phyloP scores from a whole-genome alignment of 768 basidiomycete species.

The Glaciozyma martinii region DNA sequence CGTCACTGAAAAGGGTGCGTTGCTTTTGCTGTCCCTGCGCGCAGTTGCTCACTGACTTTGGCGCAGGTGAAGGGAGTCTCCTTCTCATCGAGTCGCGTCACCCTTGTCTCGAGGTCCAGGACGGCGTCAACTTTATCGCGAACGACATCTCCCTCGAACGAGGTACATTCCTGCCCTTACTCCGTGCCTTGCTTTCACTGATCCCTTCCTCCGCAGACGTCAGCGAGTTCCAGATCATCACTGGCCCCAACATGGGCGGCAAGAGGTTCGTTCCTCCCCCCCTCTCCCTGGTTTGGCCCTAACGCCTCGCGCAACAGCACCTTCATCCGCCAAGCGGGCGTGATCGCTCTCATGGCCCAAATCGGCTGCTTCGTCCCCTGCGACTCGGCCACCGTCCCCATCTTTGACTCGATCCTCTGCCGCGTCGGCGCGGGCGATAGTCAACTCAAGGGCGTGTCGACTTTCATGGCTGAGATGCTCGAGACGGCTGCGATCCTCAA shows the following conservation, averaged over 20 bases:
- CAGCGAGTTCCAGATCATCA: conserved; percentile 93
- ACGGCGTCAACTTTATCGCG: conserved; percentile 87
- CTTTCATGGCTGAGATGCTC: conserved; percentile 99
- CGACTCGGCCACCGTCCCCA: conserved; percentile 68
- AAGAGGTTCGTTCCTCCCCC: conserved; percentile 57
- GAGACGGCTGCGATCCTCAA: conserved; percentile 92
- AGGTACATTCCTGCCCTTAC: not conserved
- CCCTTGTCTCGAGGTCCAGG: conserved; percentile 93
- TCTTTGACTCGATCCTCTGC: conserved; percentile 92
- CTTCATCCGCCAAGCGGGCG: conserved; percentile 57
- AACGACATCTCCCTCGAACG: conserved; percentile 83
- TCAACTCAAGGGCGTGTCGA: conserved; percentile 93
- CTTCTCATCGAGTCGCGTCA: conserved; percentile 79
- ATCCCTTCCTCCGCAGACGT: conserved; percentile 46
- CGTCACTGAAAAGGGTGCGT: conserved; percentile 62
- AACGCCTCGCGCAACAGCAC: not conserved
- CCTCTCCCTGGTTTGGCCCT: not conserved
- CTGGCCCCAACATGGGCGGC: conserved; percentile 95
- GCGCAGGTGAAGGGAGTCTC: conserved; percentile 65
- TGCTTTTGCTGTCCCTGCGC: not conserved
- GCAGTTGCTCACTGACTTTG: not conserved
- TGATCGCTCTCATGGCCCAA: conserved; percentile 95
- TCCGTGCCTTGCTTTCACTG: not conserved
- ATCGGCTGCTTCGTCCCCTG: conserved; percentile 93
- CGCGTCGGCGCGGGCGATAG: conserved; percentile 96